Base-by-base conservation (phyloP, 768 basidiomycete species). In the Pleurotus tuoliensis region DNA sequence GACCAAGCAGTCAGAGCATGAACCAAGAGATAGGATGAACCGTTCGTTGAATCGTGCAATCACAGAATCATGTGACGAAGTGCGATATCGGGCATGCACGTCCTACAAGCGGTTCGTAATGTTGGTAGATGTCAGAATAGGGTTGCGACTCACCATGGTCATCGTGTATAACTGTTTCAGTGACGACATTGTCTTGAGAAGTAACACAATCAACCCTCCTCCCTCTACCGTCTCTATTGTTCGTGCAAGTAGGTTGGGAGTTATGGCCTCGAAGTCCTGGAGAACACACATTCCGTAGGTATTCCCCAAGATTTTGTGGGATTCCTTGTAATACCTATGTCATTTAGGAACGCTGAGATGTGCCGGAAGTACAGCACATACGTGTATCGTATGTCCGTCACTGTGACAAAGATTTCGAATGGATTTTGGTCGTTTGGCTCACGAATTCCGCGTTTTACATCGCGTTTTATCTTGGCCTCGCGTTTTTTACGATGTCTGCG, bases 191-290 rank as follows among this genome's bases (percentile, higher is more conserved):
- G 93, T 96, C 73, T 96, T 95, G 15, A 99, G 76, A 48, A 99
- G 74, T 22, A 98, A 72, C 2, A 98, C 89, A 2, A 99, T 84
- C 25, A 93, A 66, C 0, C 92, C 92, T 22, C 97, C 97, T 12
- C 97, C 97, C 67, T 98, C 94, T 1, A 99, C 96, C 0, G 97
- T 99, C 75, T 99, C 97, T 51, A 98, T 93, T 12, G 97, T 98
- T 58, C 96, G 80, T 3, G 97, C 97, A 43, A 98, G 86, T 48
- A 98, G 74, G 73, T 99, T 99, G 13, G 97, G 97, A 1, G 97
- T 99, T 59, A 99, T 84, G 4, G 97, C 96, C 68, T 99, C 97
- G 61, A 98, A 99, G 66, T 98, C 97, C 72, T 98, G 97, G 48
- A 99, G 75, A 1, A 98, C 83, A 58, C 92, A 87, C 94, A 98